Percentiles rank a stretch among this genome's conserved stretches.
These are phyloP conservation scores for Cantharellus anzutake DNA, from an alignment of 768 basidiomycete species.

Conservation along the genomic window DNA sequence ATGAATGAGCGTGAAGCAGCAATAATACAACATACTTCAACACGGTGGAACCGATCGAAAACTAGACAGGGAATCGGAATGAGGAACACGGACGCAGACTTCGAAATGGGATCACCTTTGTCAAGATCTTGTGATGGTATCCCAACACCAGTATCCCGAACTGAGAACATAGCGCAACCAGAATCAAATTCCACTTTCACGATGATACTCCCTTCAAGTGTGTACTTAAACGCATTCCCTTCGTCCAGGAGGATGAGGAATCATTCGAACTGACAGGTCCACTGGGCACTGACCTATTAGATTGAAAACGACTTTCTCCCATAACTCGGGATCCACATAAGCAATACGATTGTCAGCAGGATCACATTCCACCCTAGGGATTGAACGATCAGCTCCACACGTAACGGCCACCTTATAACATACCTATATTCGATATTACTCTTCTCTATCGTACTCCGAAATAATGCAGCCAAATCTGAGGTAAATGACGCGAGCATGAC, in stretches of 20 bases:
- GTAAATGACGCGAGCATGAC: conserved; percentile 17
- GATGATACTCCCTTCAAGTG: conserved; percentile 17
- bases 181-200: conserved; percentile 15
- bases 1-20: background rate
- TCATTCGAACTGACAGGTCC: background rate
- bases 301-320: conserved; percentile 17
- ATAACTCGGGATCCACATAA: conserved; percentile 19
- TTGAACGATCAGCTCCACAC: background rate
- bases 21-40: conserved; percentile 8
- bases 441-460: conserved; percentile 20
- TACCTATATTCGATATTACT: conserved; percentile 9
- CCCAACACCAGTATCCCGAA: conserved; percentile 23
- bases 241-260: conserved; percentile 3
- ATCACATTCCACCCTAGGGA: conserved; percentile 16
- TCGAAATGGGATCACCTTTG: background rate
- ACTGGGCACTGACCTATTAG: background rate
- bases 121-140: conserved; percentile 16
- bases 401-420: background rate
- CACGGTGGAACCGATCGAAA: conserved; percentile 22
- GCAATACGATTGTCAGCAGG: conserved; percentile 8
- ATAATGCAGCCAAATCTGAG: conserved; percentile 18
- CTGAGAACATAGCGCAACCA: conserved; percentile 15
- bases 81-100: background rate
- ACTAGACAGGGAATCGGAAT: conserved; percentile 8
- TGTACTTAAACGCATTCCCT: conserved; percentile 21